A percentile compares a stretch with the other conserved stretches of the same genome.
phyloP scores from a whole-genome alignment of 441 rosid species.

The Breynia disticha region DNA sequence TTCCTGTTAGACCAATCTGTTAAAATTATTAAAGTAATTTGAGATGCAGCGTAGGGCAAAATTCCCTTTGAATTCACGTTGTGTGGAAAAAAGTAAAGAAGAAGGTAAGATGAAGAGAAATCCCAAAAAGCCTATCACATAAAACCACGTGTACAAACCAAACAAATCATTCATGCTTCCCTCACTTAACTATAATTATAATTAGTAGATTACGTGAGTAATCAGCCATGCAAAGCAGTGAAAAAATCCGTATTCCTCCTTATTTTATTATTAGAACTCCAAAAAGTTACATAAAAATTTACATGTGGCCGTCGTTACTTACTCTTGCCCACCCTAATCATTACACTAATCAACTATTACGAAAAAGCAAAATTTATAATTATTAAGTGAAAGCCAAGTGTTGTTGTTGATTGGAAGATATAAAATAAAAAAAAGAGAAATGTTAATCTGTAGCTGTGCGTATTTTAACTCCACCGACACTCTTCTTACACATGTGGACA shows the following conservation, averaged over 20 bases:
- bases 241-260: neutral
- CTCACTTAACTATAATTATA: neutral
- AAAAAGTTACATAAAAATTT: neutral
- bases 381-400: conserved; percentile 7
- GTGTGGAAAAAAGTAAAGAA: neutral
- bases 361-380: conserved; percentile 1
- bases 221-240: conserved; percentile 1
- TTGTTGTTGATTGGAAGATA: neutral
- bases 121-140: conserved; percentile 3
- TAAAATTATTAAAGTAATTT: neutral
- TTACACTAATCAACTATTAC: conserved; percentile 6
- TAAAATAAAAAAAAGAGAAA: neutral
- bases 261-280: conserved; percentile 3
- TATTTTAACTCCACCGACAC: conserved; percentile 18
- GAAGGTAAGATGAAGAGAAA: neutral
- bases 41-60: neutral
- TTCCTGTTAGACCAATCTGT: no score
- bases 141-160: conserved; percentile 17
- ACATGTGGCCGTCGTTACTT: neutral
- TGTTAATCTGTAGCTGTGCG: neutral
- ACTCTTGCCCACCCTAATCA: conserved; percentile 13
- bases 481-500: conserved; percentile 12
- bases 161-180: conserved; percentile 6
- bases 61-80: conserved; percentile 12
- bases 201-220: conserved; percentile 3